A percentile compares a stretch with the other conserved stretches of the same genome.
These are phyloP conservation scores for Scytalidium sp. DNA, from an alignment of 2,329 filamentous ascomycete species.

Conservation along the genomic window DNA sequence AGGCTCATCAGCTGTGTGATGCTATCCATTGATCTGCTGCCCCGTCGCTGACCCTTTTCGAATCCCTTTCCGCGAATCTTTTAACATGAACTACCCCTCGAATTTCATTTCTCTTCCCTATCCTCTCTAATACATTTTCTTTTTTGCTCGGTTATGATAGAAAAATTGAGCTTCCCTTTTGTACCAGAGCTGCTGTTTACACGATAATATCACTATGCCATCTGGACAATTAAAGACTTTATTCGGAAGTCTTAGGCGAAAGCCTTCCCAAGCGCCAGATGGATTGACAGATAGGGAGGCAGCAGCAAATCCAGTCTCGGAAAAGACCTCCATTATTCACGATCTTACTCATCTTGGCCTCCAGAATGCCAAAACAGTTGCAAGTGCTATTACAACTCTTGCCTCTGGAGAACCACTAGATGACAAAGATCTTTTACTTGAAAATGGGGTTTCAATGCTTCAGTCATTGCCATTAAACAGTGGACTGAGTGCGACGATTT, in stretches of 20 bases:
- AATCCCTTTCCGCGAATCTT: background rate
- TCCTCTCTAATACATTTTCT: background rate
- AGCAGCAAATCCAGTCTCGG: slow-evolving; percentile 21
- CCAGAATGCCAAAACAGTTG: slow-evolving; percentile 36
- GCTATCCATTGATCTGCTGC: background rate
- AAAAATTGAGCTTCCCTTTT: background rate
- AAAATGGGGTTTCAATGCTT: slow-evolving; percentile 50
- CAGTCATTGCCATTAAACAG: slow-evolving; percentile 47
- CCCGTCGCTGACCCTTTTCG: too few species aligned
- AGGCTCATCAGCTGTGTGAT: background rate
- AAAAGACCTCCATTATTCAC: slow-evolving; percentile 38
- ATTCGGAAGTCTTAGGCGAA: slow-evolving; percentile 41
- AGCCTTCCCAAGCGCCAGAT: slow-evolving; percentile 44
- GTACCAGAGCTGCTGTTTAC: background rate
- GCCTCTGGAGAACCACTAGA: slow-evolving; percentile 42
- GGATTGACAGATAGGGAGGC: slow-evolving; percentile 38
- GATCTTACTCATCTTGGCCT: slow-evolving; percentile 35
- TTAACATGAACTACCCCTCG: background rate
- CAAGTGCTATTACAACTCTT: slow-evolving; percentile 37
- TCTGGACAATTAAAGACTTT: slow-evolving; percentile 35
- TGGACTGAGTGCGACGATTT: slow-evolving; percentile 42
- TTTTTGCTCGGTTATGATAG: background rate
- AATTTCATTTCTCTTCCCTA: background rate
- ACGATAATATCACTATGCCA: slow-evolving; percentile 19
- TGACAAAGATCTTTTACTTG: slow-evolving; percentile 44